Evolutionary conservation across 306 rosid genomes (phyloP), one percentile per base, ranked within the genome.

Genomic region (Fragaria nilgerrensis): DNA sequence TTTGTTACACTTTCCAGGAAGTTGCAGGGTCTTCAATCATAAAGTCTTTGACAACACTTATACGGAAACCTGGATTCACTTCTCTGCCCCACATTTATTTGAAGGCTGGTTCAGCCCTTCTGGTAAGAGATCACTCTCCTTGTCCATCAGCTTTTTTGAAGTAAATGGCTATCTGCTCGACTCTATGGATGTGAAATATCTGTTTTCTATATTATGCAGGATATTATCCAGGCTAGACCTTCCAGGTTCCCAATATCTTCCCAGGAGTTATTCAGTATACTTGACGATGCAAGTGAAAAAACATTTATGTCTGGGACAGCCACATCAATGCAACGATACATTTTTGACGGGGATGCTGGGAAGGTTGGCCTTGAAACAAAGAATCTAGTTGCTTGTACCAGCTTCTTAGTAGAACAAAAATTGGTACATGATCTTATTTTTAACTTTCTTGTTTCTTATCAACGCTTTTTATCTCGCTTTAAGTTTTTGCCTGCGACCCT

Each of bases 261-360:
- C 50, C 87, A 73, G 77, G 89, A 91, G 69, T 79, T 94, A 61
- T 94, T 94, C 75, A 78, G 77, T 39, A 73, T 89, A 78, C 96
- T 94, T 65, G 98, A 91, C 37, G 88, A 87, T 77, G 93, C 98
- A 39, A 94, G 98, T 82, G 98, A 94, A 79, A 85, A 78, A 70
- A 94, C 98, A 9, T 91, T 83, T 75, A 82, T 94, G 48, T 87
- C 85, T 72, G 97, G 98, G 64, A 56, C 94, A 39, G 85, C 91
- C 14, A 84, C 66, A 72, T 86, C 90, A 20, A 79, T 94, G 96
- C 90, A 90, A 76, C 90, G 82, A 81, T 84, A 82, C 81, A 58
- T 91, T 72, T 91, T 94, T 80, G 88, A 85, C 69, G 96, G 97
- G 79, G 94, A 84, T 73, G 90, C 91, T 81, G 94, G 84, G 78